Base-by-base conservation (phyloP, 805 yeast species). In the Lipomyces yamadae region DNA sequence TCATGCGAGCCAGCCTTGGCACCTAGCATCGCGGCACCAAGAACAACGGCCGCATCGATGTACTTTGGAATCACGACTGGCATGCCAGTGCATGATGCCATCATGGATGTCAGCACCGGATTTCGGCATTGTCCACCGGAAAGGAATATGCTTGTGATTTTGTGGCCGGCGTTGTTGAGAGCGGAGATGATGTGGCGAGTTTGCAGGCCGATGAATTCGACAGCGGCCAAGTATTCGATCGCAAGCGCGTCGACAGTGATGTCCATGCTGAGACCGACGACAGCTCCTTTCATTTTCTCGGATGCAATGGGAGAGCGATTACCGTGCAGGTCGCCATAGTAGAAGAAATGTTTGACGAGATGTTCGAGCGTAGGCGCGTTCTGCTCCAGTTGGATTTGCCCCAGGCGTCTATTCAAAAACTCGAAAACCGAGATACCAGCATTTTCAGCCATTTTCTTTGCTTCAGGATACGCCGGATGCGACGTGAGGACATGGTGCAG, bases 231-330 rank as follows among this genome's bases (percentile, higher is more conserved):
- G 76, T 95, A 95, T 72, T 87, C 88, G 67, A 91, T 77, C 0
- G 98, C 97, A 72, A 95, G 81, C 69, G 90, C 91, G 73, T 92
- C 91, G 54, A 95, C 81, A 0, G 97, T 88, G 10, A 85, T 81
- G 76, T 95, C 98, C 96, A 95, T 91, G 2, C 94, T 86, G 74
- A 90, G 92, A 2, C 99, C 99, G 71, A 92, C 89, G 67, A 95
- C 88, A 2, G 93, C 85, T 10, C 98, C 98, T 65, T 90, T 85
- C 99, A 95, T 95, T 65, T 83, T 80, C 8, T 97, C 92, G 75
- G 95, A 98, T 11, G 98, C 98, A 72, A 95, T 88, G n/a, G 99
- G 99, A 1, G 97, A 91, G 77, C 99, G 83, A 80, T 95, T 95
- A 54, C 99, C 99, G 77, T 93, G 96, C 78, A 89, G 88, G 79